These are phyloP conservation scores for Phytophthora tubulina DNA, from an alignment of 352 stramenopile species.

Conservation along the genomic window DNA sequence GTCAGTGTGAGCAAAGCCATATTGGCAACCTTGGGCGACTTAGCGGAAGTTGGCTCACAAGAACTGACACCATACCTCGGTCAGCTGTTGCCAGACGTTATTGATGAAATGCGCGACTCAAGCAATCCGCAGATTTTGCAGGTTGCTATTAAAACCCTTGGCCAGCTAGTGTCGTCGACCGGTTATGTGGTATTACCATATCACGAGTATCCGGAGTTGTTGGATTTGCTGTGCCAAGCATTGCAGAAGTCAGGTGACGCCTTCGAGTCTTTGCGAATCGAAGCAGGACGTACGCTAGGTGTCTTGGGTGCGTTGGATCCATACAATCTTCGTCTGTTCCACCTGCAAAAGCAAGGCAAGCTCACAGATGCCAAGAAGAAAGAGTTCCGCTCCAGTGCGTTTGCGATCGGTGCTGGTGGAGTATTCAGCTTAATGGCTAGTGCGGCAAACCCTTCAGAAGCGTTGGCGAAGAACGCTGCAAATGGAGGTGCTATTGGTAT, in stretches of 20 bases:
- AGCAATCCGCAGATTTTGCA: conserved; percentile 89
- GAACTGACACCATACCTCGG: conserved; percentile 84
- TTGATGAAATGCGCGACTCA: conserved; percentile 87
- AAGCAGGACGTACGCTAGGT: conserved; percentile 83
- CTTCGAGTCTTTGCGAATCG: conserved; percentile 79
- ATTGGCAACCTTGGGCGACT: conserved; percentile 81
- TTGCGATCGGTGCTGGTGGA: conserved; percentile 46
- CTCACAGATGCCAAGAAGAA: conserved; percentile 76
- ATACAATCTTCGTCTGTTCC: conserved; percentile 87
- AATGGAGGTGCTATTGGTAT: conserved; percentile 42
- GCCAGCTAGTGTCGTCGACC: conserved; percentile 84
- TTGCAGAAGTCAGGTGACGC: conserved; percentile 85
- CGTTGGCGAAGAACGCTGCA: conserved; percentile 1
- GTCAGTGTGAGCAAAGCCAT: conserved; percentile 89
- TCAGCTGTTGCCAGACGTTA: conserved; percentile 89
- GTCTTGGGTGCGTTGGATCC: conserved; percentile 86
- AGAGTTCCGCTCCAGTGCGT: conserved; percentile 65
- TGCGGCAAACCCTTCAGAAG: conserved; percentile 21
- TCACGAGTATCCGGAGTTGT: conserved; percentile 85
- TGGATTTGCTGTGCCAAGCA: conserved; percentile 81
- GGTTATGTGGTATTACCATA: conserved; percentile 87
- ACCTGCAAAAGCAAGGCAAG: conserved; percentile 84
- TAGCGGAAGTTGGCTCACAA: conserved; percentile 81
- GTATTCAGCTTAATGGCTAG: conserved; percentile 40
- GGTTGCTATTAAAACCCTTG: conserved; percentile 88